Percentiles rank a stretch among this genome's conserved stretches.
These are phyloP conservation scores for Alternaria ventricosa DNA, from an alignment of 2,329 filamentous ascomycete genomes.

Conservation along the genomic window DNA sequence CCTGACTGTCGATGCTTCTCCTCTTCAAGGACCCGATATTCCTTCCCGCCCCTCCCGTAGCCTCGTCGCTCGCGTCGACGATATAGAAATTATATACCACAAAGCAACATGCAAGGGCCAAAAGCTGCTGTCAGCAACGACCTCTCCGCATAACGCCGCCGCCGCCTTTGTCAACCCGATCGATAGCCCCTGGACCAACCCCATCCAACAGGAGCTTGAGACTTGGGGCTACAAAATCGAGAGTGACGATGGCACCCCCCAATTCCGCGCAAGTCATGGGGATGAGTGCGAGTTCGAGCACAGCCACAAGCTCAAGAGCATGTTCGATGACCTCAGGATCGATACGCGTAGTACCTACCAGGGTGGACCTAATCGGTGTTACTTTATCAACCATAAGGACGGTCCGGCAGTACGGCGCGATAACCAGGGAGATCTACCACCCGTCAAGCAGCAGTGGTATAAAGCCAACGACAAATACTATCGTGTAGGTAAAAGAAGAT, in stretches of 20 bases:
- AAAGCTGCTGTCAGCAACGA: slow-evolving; percentile 1
- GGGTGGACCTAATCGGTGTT: slow-evolving; percentile 21
- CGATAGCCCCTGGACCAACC: slow-evolving; percentile 12
- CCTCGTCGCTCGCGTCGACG: background rate
- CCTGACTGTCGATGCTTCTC: background rate
- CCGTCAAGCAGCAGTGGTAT: slow-evolving; percentile 19
- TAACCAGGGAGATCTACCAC: slow-evolving; percentile 5
- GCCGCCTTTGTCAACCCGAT: slow-evolving; percentile 12
- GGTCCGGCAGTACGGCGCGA: slow-evolving; percentile 8
- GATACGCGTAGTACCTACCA: slow-evolving; percentile 1
- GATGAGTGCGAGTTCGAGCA: background rate
- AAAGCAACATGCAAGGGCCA: background rate
- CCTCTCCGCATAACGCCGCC: background rate
- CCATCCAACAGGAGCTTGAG: slow-evolving; percentile 5
- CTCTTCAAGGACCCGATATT: background rate
- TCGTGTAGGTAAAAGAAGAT: slow-evolving; percentile 5
- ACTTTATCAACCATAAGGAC: slow-evolving; percentile 17
- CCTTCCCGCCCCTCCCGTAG: fast-evolving
- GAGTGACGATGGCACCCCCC: background rate
- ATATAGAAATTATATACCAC: background rate
- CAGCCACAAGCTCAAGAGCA: background rate
- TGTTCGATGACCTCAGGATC: slow-evolving; percentile 16
- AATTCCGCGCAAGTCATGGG: background rate
- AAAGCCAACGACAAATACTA: slow-evolving; percentile 19
- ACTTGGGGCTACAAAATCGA: slow-evolving; percentile 20